These are phyloP conservation scores for Leishmania lainsoni DNA, from an alignment of 208 protist species.

Conservation along the genomic window DNA sequence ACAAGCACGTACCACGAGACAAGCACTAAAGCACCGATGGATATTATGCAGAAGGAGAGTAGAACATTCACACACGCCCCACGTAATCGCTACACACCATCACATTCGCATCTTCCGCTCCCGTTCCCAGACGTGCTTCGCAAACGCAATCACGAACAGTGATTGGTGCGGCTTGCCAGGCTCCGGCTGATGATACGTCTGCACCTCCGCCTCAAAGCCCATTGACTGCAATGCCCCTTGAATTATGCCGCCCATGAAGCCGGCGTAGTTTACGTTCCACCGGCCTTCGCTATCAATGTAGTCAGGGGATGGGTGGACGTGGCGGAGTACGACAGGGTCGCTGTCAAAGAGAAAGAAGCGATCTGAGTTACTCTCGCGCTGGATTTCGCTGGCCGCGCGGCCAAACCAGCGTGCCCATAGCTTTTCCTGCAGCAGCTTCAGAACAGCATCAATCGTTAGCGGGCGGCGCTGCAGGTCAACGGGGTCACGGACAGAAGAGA, in stretches of 20 bases:
- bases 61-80: neutral
- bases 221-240: constrained; percentile 75
- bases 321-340: constrained; percentile 71
- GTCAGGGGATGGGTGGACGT: constrained; percentile 74
- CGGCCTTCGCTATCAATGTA: constrained; percentile 74
- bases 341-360: constrained; percentile 85
- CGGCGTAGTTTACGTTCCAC: constrained; percentile 86
- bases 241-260: constrained; percentile 85
- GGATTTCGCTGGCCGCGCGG: constrained; percentile 70
- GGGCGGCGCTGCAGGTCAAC: constrained; percentile 58
- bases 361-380: constrained; percentile 78
- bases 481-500: constrained; percentile 64
- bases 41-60: neutral
- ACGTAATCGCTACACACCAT: neutral
- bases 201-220: constrained; percentile 78
- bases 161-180: constrained; percentile 72
- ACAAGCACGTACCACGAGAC: neutral
- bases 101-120: constrained; percentile 54
- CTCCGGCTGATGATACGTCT: constrained; percentile 85
- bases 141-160: constrained; percentile 83
- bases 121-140: constrained; percentile 79
- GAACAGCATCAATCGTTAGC: constrained; percentile 57
- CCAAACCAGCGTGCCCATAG: constrained; percentile 86
- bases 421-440: constrained; percentile 76
- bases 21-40: neutral